Evolutionary conservation across 2,329 filamentous ascomycete species (phyloP), one percentile per base, ranked within the genome.

Genomic region (Cytospora schulzeri): DNA sequence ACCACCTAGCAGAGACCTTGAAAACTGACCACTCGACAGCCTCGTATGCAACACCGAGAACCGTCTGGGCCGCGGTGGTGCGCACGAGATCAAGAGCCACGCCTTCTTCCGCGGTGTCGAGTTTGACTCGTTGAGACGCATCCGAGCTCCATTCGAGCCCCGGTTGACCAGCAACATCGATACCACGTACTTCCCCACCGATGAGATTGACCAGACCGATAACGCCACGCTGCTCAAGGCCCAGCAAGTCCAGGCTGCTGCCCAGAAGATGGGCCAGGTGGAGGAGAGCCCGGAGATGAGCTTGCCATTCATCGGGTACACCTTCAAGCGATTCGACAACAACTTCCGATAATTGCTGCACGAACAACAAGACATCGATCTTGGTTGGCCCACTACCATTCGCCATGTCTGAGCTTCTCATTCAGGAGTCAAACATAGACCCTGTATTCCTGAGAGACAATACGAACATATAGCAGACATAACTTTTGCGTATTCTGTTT

Each of bases 181-280:
- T 75, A 97, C 95, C 24, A 94, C 93, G 55, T 98, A 99, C 83
- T 99, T 99, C 88, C 95, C 95, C 12, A 97, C 93, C 60, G 95
- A 99, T 74, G 95, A 99, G 78, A 97, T 99, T 74, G 93, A 96
- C 72, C 94, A 98, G 81, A 94, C 93, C 62, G 93, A 97, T 76
- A 97, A 93, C 69, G 92, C 91, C 63, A 95, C 93, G 28, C 85
- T 91, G 69, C 85, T 97, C 73, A 91, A 92, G 75, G 91, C 91
- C 24, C 91, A 96, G 77, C 92, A 91, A 57, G 85, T 90, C 68
- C 88, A 84, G 70, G 80, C 69, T 19, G 75, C 73, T 48, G 64
- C 71, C 70, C 58, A 60, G n/a, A 66, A 65, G 63, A 53, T 50
- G 3, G 63, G 63, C 6, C 58, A 77, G 68, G 81, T 84, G 12